Conservation (phyloP, 228 moss, liverwort and hornwort species). For the Sphagnum fallax region DNA sequence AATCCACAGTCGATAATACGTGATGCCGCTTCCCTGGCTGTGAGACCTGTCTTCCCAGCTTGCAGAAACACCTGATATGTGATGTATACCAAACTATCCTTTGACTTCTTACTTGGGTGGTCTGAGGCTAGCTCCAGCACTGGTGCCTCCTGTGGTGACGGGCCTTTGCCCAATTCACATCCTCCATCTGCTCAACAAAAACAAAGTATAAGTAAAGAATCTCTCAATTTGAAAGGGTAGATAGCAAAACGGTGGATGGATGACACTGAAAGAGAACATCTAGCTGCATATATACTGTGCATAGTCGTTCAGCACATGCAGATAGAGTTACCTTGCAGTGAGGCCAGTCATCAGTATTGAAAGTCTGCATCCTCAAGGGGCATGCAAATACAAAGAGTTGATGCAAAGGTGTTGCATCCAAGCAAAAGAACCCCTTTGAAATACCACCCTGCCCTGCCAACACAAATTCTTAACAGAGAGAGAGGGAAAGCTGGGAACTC, state of each 20-base stretch:
- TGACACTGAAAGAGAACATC: too few relatives aligned
- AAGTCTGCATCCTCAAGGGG: not conserved
- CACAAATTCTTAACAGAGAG: too few relatives aligned
- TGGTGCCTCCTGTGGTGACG: constrained; percentile 7
- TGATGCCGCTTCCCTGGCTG: constrained; percentile 55
- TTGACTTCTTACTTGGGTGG: constrained; percentile 53
- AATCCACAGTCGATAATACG: constrained; percentile 44
- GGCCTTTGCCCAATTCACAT: not conserved
- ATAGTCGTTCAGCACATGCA: not conserved
- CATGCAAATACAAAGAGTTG: too few relatives aligned
- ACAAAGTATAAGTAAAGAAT: not conserved
- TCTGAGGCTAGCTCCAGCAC: constrained; percentile 45
- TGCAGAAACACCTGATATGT: constrained; percentile 57
- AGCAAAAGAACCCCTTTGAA: too few relatives aligned
- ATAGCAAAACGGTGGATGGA: too few relatives aligned
- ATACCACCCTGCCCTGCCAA: too few relatives aligned
- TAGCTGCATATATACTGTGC: not conserved
- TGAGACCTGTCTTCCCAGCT: constrained; percentile 51
- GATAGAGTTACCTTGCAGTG: not conserved
- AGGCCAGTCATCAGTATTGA: not conserved
- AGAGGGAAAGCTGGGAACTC: constrained; percentile 1
- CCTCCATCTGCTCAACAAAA: not conserved
- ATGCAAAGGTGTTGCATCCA: too few relatives aligned
- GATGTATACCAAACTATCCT: constrained; percentile 45
- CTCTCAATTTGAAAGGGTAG: not conserved